Base-by-base conservation (phyloP, 208 protist species). In the Tritrichomonas foetus region DNA sequence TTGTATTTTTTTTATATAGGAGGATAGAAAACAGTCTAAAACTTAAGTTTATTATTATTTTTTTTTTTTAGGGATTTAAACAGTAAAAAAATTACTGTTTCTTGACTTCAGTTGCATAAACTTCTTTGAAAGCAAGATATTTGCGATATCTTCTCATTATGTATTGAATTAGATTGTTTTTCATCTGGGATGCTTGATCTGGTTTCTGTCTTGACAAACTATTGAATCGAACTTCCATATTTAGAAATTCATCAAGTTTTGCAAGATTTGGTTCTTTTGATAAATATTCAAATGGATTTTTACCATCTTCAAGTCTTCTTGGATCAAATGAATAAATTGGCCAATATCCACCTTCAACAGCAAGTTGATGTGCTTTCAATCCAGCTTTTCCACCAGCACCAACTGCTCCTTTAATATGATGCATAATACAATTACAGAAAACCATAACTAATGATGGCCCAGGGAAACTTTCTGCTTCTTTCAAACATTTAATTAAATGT, bases 351-450 rank as follows among this genome's bases (percentile, higher is more conserved):
- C n/a, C 30, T 25, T 82, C 74, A 20, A 82, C 74, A 50, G 74
- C 74, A 20, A 82, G 41, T 49, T 36, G 30, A 1, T 82, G 74
- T 20, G 74, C 74, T n/a, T 25, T 82, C 41, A 82, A 47, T 25
- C 41, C 33, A 1, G n/a, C 74, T 36, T 47, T 50, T n/a, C 74
- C 74, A 50, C 33, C 41, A 82, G 74, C 74, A 20, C 74, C 74
- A 36, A 82, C 14, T 50, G 74, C 74, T 25, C 74, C 74, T 25
- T 36, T 25, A 36, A 82, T 82, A 41, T 82, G 74, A 41, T 82
- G 74, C 30, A 82, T 14, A 30, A 97, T 96, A 74, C 96, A 97
- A 11, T 95, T 96, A 41, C 95, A 93, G 89, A 96, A 97, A 61
- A 47, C 57, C 39, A 96, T 57, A 27, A 96, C 33, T 53, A 96